These are phyloP conservation scores for Aspergillus sergii DNA, from an alignment of 2,329 filamentous ascomycete species.

Conservation along the genomic window DNA sequence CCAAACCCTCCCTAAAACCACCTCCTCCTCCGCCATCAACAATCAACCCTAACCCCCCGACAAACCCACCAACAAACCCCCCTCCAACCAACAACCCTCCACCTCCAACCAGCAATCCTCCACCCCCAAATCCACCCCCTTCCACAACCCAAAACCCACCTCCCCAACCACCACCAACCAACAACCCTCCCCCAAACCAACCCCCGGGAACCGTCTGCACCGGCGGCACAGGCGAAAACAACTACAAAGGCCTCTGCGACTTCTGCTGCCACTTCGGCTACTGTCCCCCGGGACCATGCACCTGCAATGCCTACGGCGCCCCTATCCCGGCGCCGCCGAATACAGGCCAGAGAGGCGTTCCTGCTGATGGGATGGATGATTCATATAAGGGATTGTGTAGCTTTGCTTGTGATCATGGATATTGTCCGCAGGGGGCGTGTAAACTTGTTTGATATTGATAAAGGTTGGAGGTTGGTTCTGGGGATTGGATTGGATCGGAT, in stretches of 20 bases:
- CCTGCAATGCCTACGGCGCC: slow-evolving; percentile 29
- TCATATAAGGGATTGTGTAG: slow-evolving; percentile 51
- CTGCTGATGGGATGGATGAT: slow-evolving; percentile 26
- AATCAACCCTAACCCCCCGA: not conserved
- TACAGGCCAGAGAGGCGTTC: slow-evolving; percentile 23
- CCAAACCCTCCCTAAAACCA: not conserved
- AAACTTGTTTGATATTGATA: not conserved
- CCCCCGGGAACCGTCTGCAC: slow-evolving; percentile 25
- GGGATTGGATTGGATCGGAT: not conserved
- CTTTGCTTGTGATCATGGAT: slow-evolving; percentile 51
- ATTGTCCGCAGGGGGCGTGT: slow-evolving; percentile 43
- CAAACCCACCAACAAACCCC: not conserved
- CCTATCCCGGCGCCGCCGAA: slow-evolving; percentile 26
- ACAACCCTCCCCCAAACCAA: not conserved
- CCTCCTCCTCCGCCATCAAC: not conserved
- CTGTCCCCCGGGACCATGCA: slow-evolving; percentile 34
- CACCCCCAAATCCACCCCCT: not conserved
- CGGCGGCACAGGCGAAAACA: slow-evolving; percentile 31
- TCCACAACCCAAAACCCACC: not conserved
- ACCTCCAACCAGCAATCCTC: not conserved
- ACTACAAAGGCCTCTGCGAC: slow-evolving; percentile 32
- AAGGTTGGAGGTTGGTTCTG: not conserved
- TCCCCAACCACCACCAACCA: not conserved
- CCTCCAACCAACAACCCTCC: not conserved
- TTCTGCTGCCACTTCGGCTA: slow-evolving; percentile 36